Conservation (phyloP, 176 grass and related monocot genomes). For the Oryza brachyantha region DNA sequence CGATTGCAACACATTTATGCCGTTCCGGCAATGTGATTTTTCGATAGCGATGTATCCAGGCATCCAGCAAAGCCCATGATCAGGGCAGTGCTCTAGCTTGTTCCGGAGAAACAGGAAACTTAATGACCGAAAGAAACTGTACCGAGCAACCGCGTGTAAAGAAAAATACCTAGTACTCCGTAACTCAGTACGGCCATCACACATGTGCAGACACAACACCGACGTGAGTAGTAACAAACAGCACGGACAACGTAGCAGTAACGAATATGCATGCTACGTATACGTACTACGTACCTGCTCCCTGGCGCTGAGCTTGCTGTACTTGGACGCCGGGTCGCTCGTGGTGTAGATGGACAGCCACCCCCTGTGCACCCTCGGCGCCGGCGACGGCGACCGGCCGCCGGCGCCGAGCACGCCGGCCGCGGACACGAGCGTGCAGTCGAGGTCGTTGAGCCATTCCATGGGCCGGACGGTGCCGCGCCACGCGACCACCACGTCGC, state of each 20-base stretch:
- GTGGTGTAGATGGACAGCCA: conserved; percentile 58
- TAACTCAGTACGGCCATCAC: background rate
- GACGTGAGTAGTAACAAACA: background rate
- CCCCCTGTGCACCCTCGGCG: conserved; percentile 39
- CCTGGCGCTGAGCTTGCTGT: conserved; percentile 46
- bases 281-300: background rate
- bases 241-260: background rate
- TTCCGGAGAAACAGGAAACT: background rate
- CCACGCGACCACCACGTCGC: conserved; percentile 58
- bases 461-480: conserved; percentile 43
- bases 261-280: background rate
- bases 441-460: conserved; percentile 56
- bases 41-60: background rate
- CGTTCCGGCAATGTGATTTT: background rate
- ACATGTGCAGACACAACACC: background rate
- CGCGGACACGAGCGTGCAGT: conserved; percentile 47
- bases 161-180: background rate
- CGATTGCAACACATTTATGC: background rate
- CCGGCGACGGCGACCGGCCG: background rate
- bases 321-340: conserved; percentile 18
- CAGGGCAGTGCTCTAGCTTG: background rate
- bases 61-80: background rate
- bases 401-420: background rate
- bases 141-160: background rate
- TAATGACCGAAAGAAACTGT: background rate